Percentiles rank a stretch among this genome's conserved stretches.
These are phyloP conservation scores for Trypanosoma conorhini DNA, from an alignment of 208 protist genomes.

Conservation along the genomic window DNA sequence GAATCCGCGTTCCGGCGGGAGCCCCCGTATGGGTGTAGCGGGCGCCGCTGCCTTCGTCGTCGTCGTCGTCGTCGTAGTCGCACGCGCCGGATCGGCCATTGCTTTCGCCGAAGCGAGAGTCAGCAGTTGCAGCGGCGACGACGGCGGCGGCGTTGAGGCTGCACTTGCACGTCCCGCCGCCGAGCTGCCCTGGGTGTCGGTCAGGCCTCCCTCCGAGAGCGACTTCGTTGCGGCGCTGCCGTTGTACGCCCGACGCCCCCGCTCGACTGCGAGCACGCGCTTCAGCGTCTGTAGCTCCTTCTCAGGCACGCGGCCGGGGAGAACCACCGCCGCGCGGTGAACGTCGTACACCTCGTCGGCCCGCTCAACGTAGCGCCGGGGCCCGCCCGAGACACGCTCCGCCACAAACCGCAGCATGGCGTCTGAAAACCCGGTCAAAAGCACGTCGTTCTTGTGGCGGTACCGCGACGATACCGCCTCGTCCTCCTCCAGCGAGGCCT, in stretches of 20 bases:
- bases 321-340: conserved; percentile 36
- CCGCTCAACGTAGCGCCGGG: conserved; percentile 74
- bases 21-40: neutral
- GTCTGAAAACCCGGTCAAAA: conserved; percentile 92
- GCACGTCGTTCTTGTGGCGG: conserved; percentile 87
- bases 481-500: conserved; percentile 31
- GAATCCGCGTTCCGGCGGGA: neutral
- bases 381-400: conserved; percentile 65
- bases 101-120: neutral
- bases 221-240: neutral
- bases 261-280: conserved; percentile 27
- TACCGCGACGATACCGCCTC: conserved; percentile 26
- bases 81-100: neutral
- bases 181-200: neutral
- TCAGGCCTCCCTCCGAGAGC: neutral
- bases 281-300: conserved; percentile 25
- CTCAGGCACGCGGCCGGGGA: neutral
- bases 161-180: neutral
- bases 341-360: conserved; percentile 83
- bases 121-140: neutral
- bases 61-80: neutral
- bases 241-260: conserved; percentile 4
- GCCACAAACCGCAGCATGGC: conserved; percentile 92
- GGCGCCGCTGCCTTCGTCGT: neutral
- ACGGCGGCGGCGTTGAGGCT: neutral